phyloP scores from a whole-genome alignment of 1,284 basidiomycete genomes.

The Rhodotorula sp. region DNA sequence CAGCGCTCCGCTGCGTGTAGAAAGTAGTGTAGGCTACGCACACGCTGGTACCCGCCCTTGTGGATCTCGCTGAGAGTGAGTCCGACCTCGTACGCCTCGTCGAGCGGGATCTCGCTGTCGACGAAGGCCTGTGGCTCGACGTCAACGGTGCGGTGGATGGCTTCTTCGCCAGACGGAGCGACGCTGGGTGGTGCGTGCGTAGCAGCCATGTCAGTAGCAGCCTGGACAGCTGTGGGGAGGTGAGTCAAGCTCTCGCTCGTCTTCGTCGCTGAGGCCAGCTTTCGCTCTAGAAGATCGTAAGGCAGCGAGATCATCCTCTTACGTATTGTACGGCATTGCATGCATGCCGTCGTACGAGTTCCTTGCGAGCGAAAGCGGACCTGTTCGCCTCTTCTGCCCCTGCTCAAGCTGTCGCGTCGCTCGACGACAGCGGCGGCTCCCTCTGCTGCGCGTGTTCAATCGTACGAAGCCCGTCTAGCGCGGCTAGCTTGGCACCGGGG shows the following conservation, averaged over 20 bases:
- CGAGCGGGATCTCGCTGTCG: constrained; percentile 37
- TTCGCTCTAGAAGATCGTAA: too few relatives aligned
- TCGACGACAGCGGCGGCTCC: too few relatives aligned
- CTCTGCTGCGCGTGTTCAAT: too few relatives aligned
- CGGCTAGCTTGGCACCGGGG: too few relatives aligned
- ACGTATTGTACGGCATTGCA: not conserved
- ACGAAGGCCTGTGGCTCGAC: constrained; percentile 29
- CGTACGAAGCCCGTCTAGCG: too few relatives aligned
- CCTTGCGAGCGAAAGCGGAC: too few relatives aligned
- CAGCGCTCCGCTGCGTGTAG: too few relatives aligned
- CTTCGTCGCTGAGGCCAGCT: not conserved
- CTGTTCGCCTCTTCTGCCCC: too few relatives aligned
- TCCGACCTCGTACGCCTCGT: constrained; percentile 52
- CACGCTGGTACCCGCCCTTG: constrained; percentile 51
- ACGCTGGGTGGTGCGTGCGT: constrained; percentile 32
- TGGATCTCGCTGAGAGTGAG: constrained; percentile 49
- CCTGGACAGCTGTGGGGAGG: too few relatives aligned
- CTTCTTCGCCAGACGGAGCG: constrained; percentile 37
- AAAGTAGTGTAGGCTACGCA: constrained; percentile 36
- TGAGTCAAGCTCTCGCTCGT: not conserved
- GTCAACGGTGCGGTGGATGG: constrained; percentile 30
- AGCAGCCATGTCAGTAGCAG: constrained; percentile 4
- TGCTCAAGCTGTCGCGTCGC: too few relatives aligned
- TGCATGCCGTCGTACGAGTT: too few relatives aligned
- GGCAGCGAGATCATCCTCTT: too few relatives aligned